Percentiles rank a stretch among this genome's conserved stretches.
Conservation (phyloP, 1,284 basidiomycete genomes). For the Cutaneotrichosporon daszewskae region DNA sequence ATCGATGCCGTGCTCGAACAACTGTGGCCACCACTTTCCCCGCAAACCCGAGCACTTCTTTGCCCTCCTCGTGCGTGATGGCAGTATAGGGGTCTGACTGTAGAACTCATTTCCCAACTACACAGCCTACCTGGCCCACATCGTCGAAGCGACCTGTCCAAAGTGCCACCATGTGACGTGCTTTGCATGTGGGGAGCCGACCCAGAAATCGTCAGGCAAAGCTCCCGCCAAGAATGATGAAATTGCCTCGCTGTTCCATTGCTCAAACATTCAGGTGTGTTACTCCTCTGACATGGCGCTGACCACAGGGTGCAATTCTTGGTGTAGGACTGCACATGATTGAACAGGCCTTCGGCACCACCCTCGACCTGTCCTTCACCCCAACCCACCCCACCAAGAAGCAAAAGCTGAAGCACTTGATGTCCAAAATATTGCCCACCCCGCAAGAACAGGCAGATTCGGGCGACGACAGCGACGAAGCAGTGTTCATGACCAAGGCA, state of each 20-base stretch:
- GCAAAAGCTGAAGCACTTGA: conserved; percentile 11
- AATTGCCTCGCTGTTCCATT: conserved; percentile 69
- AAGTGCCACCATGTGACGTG: conserved; percentile 65
- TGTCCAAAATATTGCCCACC: background rate
- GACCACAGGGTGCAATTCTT: conserved; percentile 64
- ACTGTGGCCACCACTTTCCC: conserved; percentile 58
- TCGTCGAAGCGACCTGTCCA: conserved; percentile 59
- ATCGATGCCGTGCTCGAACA: conserved; percentile 62
- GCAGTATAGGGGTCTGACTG: background rate
- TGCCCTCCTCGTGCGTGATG: conserved; percentile 65
- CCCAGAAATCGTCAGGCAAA: conserved; percentile 1
- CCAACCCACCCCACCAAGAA: conserved; percentile 44
- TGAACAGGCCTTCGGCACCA: conserved; percentile 29
- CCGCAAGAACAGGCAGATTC: background rate
- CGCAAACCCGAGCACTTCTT: conserved; percentile 73
- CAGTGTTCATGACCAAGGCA: background rate
- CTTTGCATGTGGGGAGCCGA: conserved; percentile 71
- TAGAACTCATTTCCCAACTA: conserved; percentile 68
- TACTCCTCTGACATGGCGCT: background rate
- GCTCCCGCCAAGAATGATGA: conserved; percentile 23
- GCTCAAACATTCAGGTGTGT: conserved; percentile 61
- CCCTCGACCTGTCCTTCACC: conserved; percentile 16
- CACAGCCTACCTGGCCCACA: conserved; percentile 57
- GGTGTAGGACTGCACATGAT: conserved; percentile 66
- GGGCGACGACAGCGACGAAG: background rate